A percentile compares a stretch with the other conserved stretches of the same genome.
phyloP scores from a whole-genome alignment of 2,329 filamentous ascomycete species.

The Aspergillus aculeatinus region DNA sequence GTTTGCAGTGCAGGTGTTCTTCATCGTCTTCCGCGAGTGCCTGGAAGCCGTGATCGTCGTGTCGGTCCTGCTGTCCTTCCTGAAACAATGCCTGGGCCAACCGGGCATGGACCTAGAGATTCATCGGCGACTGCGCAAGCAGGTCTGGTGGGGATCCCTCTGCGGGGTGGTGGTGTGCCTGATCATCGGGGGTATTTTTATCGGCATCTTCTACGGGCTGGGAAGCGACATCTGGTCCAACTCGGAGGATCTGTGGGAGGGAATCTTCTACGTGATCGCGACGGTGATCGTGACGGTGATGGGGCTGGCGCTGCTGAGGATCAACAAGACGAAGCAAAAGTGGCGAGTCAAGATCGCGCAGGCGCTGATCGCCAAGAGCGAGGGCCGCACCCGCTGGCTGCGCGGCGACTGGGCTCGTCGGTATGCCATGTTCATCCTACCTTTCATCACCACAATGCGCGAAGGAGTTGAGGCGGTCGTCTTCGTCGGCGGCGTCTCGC shows the following conservation, averaged over 20 bases:
- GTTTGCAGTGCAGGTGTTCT: conserved; percentile 19
- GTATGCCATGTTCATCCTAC: conserved; percentile 81
- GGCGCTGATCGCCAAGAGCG: conserved; percentile 51
- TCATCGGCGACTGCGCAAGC: not conserved
- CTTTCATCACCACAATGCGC: conserved; percentile 82
- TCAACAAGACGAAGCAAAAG: conserved; percentile 81
- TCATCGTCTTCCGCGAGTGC: conserved; percentile 67
- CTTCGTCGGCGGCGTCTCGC: conserved; percentile 80
- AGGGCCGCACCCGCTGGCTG: conserved; percentile 40
- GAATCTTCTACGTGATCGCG: conserved; percentile 72
- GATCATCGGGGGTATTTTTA: conserved; percentile 64
- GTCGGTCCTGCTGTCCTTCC: conserved; percentile 79
- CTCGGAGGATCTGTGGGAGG: conserved; percentile 78
- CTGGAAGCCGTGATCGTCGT: conserved; percentile 83
- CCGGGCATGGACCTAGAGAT: not conserved
- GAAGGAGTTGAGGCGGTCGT: conserved; percentile 85
- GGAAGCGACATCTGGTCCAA: conserved; percentile 66
- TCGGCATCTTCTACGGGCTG: conserved; percentile 71
- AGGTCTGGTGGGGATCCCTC: conserved; percentile 4
- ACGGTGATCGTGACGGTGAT: conserved; percentile 78
- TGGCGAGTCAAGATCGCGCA: conserved; percentile 78
- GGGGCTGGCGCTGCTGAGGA: conserved; percentile 74
- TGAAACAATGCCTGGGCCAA: conserved; percentile 56
- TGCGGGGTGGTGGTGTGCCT: conserved; percentile 56
- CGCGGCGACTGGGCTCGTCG: conserved; percentile 55